A percentile compares a stretch with the other conserved stretches of the same genome.
phyloP scores from a whole-genome alignment of 2,329 filamentous ascomycete genomes.

The Keithomyces neogunnii region DNA sequence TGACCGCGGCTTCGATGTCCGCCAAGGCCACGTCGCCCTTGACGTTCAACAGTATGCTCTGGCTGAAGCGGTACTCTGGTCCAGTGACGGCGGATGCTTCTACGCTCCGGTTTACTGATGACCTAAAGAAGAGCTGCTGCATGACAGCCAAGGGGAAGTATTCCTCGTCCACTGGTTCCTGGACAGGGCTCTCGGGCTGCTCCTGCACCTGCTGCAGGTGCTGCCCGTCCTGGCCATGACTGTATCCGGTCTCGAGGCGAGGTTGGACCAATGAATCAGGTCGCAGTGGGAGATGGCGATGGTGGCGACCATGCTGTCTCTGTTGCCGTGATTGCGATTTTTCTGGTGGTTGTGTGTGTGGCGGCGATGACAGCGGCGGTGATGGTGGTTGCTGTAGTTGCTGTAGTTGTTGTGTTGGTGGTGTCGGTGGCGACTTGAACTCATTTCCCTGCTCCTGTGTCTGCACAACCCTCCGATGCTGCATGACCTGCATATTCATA shows the following conservation, averaged over 20 bases:
- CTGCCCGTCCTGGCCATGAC: no score
- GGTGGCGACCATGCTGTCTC: background rate
- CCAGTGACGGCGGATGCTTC: constrained; percentile 20
- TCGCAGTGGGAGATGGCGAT: background rate
- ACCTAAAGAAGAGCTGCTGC: constrained; percentile 45
- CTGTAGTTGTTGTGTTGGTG: background rate
- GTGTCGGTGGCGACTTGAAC: background rate
- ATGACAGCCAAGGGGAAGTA: constrained; percentile 42
- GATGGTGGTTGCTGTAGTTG: background rate
- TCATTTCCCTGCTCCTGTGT: background rate
- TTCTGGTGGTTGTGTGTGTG: background rate
- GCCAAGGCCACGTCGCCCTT: constrained; percentile 30
- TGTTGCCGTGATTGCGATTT: no score
- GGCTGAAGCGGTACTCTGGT: constrained; percentile 39
- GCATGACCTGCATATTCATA: constrained; percentile 33
- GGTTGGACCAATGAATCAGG: constrained; percentile 7
- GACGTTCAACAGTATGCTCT: constrained; percentile 39
- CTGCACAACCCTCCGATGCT: constrained; percentile 21
- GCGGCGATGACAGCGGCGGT: background rate
- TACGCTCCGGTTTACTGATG: constrained; percentile 29
- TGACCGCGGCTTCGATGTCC: constrained; percentile 39
- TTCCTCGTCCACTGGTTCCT: constrained; percentile 20
- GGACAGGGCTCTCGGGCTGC: background rate
- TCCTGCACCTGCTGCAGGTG: background rate
- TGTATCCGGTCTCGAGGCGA: background rate